Percentiles rank a stretch among this genome's conserved stretches.
phyloP scores from a whole-genome alignment of 148 eudicot genomes.

The Spergularia bocconei region DNA sequence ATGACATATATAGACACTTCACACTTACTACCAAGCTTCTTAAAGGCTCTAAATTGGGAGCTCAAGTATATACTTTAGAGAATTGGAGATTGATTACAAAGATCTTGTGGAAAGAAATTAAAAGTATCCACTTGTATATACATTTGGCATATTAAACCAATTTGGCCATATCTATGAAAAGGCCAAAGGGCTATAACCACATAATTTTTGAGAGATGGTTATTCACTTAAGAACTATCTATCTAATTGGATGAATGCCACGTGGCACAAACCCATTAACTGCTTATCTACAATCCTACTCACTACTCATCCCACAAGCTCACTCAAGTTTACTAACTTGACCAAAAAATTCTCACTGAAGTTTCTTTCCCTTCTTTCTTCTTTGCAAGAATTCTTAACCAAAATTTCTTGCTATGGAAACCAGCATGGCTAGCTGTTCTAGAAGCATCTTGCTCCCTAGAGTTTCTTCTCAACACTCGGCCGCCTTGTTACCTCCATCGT shows the following conservation, averaged over 20 bases:
- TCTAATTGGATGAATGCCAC: slow-evolving; percentile 44
- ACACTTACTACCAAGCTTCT: too few species aligned
- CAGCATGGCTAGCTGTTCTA: slow-evolving; percentile 63
- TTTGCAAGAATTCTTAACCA: background rate
- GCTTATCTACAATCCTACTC: slow-evolving; percentile 57
- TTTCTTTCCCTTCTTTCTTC: background rate
- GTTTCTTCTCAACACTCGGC: slow-evolving; percentile 61
- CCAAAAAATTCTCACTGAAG: background rate
- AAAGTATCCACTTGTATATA: background rate
- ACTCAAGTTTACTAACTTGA: slow-evolving; percentile 18
- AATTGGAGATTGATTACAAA: background rate
- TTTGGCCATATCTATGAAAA: background rate
- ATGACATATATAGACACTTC: too few species aligned
- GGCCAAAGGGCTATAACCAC: slow-evolving; percentile 35
- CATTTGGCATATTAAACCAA: background rate
- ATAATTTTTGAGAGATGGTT: slow-evolving; percentile 45
- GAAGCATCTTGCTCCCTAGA: slow-evolving; percentile 56
- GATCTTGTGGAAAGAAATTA: background rate
- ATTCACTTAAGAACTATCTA: slow-evolving; percentile 33
- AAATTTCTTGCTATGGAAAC: slow-evolving; percentile 50
- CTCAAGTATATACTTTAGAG: background rate
- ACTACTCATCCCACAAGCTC: slow-evolving; percentile 14
- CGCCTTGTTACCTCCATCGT: slow-evolving; percentile 44
- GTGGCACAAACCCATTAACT: slow-evolving; percentile 56
- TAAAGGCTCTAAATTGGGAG: too few species aligned